Base-by-base conservation (phyloP, 2,329 filamentous ascomycete genomes). In the Colletotrichum cordylinicola region DNA sequence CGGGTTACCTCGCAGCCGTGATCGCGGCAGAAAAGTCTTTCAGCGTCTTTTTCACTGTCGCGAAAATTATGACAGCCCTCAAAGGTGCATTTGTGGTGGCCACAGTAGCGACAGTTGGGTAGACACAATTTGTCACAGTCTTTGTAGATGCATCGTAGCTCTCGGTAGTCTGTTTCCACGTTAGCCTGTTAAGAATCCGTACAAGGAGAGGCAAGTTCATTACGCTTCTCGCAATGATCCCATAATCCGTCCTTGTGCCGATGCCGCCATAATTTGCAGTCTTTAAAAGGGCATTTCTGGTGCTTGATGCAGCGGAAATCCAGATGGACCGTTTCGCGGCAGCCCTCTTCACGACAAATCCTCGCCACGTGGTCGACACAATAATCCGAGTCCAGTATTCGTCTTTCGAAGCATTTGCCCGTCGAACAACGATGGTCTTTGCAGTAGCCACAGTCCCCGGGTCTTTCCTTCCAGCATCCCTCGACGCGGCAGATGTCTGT, bases 401-500 rank as follows among this genome's bases (percentile, higher is more conserved):
- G 64, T 29, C 35, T 66, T 31, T 76, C 74, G 27, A 52, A 76
- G 29, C 74, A 76, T 15, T 66, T 69, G 29, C 15, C 6, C 8
- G 68, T 65, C 29, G 27, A 18, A 37, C 74, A 76, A 52, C 74
- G 65, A n/a, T 76, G 74, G 21, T 69, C 70, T 15, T 13, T 27
- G 24, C 74, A 76, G n/a, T 76, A 76, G 15, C 64, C 70, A 33
- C 58, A 74, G 7, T 69, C 21, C 13, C 68, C 71, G 10, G 68
- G 58, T 21, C 70, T 76, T 10, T 62, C 66, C 10, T 76, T 74
- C 27, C 27, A 76, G 29, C 74, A 76, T 6, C 24, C 37, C 1
- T 76, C 74, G n/a, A 65, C 70, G 8, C 52, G 52, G 29, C 74
- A 76, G 18, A 55, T 65, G 70, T 76, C 74, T 76, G 43, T 55